Percentiles rank a stretch among this genome's conserved stretches.
Evolutionary conservation across 305 asterid genomes (phyloP).

Genomic region (Nicotiana rustica): DNA sequence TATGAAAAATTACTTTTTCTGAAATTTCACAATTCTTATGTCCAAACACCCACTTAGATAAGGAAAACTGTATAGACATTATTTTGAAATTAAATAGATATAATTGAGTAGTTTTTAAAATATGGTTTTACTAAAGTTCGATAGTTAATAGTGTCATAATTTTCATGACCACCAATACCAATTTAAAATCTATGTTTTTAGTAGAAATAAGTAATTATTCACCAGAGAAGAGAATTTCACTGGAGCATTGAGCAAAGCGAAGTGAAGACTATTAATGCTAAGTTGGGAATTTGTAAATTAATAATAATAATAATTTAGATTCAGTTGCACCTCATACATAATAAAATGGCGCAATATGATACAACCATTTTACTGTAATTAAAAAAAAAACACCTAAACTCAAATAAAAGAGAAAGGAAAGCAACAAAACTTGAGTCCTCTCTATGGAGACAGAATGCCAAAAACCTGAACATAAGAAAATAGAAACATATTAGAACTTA

Average conservation of each 20-base stretch:
- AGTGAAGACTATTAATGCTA: not conserved
- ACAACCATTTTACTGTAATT: not conserved
- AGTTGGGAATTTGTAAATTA: slow-evolving; percentile 1
- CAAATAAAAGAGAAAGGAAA: not conserved
- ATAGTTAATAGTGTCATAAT: too few relatives aligned
- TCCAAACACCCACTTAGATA: too few relatives aligned
- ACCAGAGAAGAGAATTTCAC: not conserved
- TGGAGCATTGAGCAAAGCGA: not conserved
- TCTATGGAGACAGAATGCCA: not conserved
- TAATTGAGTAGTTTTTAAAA: too few relatives aligned
- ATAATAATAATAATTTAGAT: not conserved
- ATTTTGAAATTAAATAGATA: too few relatives aligned
- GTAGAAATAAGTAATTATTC: not conserved
- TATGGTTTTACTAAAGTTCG: too few relatives aligned
- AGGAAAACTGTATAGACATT: too few relatives aligned
- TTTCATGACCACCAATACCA: too few relatives aligned
- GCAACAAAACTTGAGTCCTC: slow-evolving; percentile 31
- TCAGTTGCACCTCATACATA: slow-evolving; percentile 9
- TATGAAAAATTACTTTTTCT: too few relatives aligned
- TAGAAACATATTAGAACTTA: not conserved
- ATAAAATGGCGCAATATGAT: slow-evolving; percentile 5
- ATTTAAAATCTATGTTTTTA: not conserved
- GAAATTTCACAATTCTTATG: too few relatives aligned
- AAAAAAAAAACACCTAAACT: not conserved
- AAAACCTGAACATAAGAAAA: slow-evolving; percentile 8